Base-by-base conservation (phyloP, 2,329 filamentous ascomycete genomes). In the Fusarium oligoseptatum region DNA sequence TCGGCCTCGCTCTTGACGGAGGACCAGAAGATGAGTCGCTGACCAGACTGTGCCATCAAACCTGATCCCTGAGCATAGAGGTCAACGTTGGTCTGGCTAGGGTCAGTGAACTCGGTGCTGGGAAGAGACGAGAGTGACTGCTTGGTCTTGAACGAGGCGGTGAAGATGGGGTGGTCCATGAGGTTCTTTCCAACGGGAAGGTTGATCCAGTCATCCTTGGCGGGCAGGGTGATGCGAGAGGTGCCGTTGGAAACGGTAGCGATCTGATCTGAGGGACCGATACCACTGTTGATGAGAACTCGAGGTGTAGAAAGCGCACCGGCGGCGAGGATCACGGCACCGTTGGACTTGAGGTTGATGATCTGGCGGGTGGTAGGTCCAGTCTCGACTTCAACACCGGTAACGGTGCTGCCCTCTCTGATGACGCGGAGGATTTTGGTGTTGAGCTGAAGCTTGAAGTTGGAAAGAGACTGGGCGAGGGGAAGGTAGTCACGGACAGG, bases 401-500 rank as follows among this genome's bases (percentile, higher is more conserved):
- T 92, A 68, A 92, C 86, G 66, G 88, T 87, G 50, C 90, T 88
- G 3, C 89, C 91, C 17, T 85, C 85, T 14, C 93, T 90, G 22
- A 93, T 83, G n/a, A 94, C 87, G 32, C 92, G 88, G 73, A 88
- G 88, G n/a, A 93, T 92, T 52, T 89, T 87, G 4, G 92, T 93
- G 79, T 92, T 90, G 22, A 88, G 88, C 86, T 90, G 90, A 57
- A 95, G 84, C 63, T 89, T 87, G 83, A 95, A 94, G 83, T 94
- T 93, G 43, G 84, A 82, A 68, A 90, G 87, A 48, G 84, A 83
- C 57, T 86, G 85, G 2, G 92, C 91, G 20, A 87, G 86, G 6
- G 92, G 90, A 1, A 95, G 88, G 78, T 95, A 95, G 0, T 93
- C 93, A 10, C 90, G 90, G 80, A 94, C 85, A 14, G 93, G 92